These are phyloP conservation scores for Dactylellina drechsleri DNA, from an alignment of 2,329 filamentous ascomycete genomes.

Conservation along the genomic window DNA sequence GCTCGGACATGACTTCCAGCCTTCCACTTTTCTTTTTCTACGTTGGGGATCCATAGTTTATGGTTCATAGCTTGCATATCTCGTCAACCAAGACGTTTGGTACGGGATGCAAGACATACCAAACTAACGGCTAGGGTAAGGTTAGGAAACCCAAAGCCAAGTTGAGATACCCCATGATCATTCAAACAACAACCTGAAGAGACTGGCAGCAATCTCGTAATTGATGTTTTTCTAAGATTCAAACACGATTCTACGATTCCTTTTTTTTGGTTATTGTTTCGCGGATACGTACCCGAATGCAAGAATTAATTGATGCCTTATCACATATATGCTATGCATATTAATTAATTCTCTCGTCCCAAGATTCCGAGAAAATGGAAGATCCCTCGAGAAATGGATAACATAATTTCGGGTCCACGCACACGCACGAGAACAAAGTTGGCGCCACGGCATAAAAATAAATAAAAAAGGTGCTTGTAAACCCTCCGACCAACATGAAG, in stretches of 20 bases:
- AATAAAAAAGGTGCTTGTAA: background rate
- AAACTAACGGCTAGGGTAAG: background rate
- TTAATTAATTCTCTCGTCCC: constrained; percentile 19
- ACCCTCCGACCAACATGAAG: constrained; percentile 14
- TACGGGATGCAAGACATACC: constrained; percentile 21
- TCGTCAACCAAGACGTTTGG: constrained; percentile 4
- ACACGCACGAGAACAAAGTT: background rate
- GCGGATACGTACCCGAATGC: constrained; percentile 11
- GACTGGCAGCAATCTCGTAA: constrained; percentile 6
- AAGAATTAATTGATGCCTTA: constrained; percentile 52
- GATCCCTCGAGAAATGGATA: background rate
- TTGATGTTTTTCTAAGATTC: constrained; percentile 8
- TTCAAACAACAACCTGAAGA: background rate
- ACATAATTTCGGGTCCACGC: no score
- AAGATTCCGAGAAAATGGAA: constrained; percentile 17
- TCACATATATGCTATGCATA: constrained; percentile 9
- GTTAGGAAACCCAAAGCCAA: constrained; percentile 6
- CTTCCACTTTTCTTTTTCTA: background rate
- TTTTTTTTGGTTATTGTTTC: constrained; percentile 10
- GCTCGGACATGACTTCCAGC: background rate
- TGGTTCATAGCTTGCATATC: constrained; percentile 7
- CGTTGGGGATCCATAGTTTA: background rate
- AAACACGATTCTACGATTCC: constrained; percentile 31
- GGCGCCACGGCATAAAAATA: background rate
- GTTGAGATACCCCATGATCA: no score